Evolutionary conservation across 768 basidiomycete genomes (phyloP).

Genomic region (Porphyrellus cyaneotinctus): DNA sequence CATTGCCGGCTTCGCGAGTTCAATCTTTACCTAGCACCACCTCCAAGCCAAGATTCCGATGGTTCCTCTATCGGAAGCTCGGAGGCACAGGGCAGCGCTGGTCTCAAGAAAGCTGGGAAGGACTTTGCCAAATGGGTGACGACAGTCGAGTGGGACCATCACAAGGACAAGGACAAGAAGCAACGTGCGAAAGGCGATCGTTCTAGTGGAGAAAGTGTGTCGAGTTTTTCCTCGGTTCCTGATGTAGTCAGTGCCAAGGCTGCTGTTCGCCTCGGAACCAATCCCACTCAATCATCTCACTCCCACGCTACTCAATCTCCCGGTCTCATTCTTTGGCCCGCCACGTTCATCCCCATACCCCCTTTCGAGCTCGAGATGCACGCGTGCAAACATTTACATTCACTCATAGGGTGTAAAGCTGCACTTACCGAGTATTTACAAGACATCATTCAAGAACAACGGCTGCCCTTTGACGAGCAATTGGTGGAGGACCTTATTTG

Average conservation of each 20-base stretch:
- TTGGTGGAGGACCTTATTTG: conserved; percentile 29
- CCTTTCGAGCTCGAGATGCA: conserved; percentile 70
- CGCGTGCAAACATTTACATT: conserved; percentile 65
- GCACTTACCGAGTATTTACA: conserved; percentile 51
- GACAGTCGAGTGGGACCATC: conserved; percentile 34
- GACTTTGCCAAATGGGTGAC: conserved; percentile 35
- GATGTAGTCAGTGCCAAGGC: conserved; percentile 35
- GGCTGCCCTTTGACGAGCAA: conserved; percentile 17
- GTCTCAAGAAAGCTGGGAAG: conserved; percentile 30
- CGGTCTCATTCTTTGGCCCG: conserved; percentile 58
- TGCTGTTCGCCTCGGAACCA: conserved; percentile 37
- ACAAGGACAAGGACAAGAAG: conserved; percentile 26
- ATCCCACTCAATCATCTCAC: conserved; percentile 15
- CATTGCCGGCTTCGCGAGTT: conserved; percentile 43
- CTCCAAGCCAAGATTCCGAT: conserved; percentile 21
- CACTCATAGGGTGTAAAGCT: conserved; percentile 55
- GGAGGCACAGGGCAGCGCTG: conserved; percentile 22
- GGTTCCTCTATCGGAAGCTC: conserved; percentile 22
- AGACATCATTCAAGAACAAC: conserved; percentile 29
- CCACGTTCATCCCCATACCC: conserved; percentile 54
- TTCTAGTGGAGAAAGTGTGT: conserved; percentile 25
- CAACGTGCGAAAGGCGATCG: conserved; percentile 21
- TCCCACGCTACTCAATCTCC: conserved; percentile 49
- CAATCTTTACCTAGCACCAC: conserved; percentile 57
- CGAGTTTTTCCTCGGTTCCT: conserved; percentile 21